phyloP scores from a whole-genome alignment of 257 asterid genomes.

The Pogostemon cablin region DNA sequence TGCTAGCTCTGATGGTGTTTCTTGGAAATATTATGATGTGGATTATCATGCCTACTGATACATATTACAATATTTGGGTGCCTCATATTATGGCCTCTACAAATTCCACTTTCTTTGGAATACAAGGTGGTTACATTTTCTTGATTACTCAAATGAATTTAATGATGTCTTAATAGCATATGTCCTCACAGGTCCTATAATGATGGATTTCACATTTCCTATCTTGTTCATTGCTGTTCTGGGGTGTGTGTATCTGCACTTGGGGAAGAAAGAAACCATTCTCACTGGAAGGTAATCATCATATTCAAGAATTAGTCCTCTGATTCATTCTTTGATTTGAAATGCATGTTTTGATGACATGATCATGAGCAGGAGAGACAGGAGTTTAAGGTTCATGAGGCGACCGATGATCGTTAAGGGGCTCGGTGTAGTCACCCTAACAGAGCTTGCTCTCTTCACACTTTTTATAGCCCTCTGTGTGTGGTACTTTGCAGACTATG shows the following conservation, averaged over 20 bases:
- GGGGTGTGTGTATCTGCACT: conserved; percentile 81
- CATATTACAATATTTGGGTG: conserved; percentile 60
- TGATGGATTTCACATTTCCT: conserved; percentile 92
- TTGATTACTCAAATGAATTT: background rate
- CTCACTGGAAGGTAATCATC: conserved; percentile 39
- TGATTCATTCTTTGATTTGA: background rate
- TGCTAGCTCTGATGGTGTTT: conserved; percentile 64
- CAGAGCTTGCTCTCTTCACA: conserved; percentile 60
- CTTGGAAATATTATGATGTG: conserved; percentile 97
- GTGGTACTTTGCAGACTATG: conserved; percentile 77
- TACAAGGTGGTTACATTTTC: conserved; percentile 58
- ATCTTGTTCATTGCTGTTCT: conserved; percentile 85
- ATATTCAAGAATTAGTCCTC: background rate
- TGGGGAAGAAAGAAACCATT: conserved; percentile 53
- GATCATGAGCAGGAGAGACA: conserved; percentile 35
- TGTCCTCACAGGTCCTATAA: conserved; percentile 63
- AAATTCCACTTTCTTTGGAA: conserved; percentile 81
- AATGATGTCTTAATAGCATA: background rate
- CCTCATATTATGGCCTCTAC: conserved; percentile 59
- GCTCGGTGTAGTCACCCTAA: conserved; percentile 72
- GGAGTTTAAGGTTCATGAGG: conserved; percentile 48
- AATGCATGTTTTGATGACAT: background rate
- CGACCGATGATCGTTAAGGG: conserved; percentile 71
- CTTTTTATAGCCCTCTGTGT: conserved; percentile 73
- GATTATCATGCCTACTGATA: conserved; percentile 95